phyloP scores from a whole-genome alignment of 2,329 filamentous ascomycete genomes.

The Claviceps sp. region DNA sequence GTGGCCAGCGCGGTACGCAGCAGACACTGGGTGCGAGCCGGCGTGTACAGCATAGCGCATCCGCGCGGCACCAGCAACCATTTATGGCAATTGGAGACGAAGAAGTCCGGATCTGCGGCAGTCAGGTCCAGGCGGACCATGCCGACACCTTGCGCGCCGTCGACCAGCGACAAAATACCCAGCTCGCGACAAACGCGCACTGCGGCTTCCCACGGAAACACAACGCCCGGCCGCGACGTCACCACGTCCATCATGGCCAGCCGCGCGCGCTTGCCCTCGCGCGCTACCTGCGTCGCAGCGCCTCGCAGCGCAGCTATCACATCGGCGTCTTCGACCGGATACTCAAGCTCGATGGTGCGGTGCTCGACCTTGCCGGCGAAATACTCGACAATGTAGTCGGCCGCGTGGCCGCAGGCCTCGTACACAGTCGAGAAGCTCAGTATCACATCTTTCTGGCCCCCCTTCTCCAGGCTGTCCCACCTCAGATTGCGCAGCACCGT shows the following conservation, averaged over 20 bases:
- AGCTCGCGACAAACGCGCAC: constrained; percentile 49
- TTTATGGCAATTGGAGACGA: constrained; percentile 78
- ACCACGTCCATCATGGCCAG: constrained; percentile 66
- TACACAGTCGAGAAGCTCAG: constrained; percentile 71
- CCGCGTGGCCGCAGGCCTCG: constrained; percentile 59
- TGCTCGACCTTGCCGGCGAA: constrained; percentile 30
- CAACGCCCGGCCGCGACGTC: constrained; percentile 62
- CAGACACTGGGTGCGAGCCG: constrained; percentile 58
- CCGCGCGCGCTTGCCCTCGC: constrained; percentile 46
- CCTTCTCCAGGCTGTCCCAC: constrained; percentile 45
- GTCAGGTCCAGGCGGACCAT: constrained; percentile 59
- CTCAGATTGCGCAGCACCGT: constrained; percentile 63
- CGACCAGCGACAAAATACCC: constrained; percentile 59
- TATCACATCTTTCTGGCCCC: constrained; percentile 56
- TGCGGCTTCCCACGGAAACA: constrained; percentile 64
- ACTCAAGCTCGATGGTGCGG: constrained; percentile 45
- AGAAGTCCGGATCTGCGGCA: constrained; percentile 66
- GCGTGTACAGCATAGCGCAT: constrained; percentile 71
- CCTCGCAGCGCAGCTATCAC: constrained; percentile 48
- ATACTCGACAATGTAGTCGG: constrained; percentile 59
- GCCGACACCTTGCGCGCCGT: constrained; percentile 76
- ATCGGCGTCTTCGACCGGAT: constrained; percentile 57
- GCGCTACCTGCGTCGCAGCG: constrained; percentile 38
- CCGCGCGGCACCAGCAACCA: constrained; percentile 76
- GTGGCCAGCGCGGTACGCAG: constrained; percentile 67